These are phyloP conservation scores for Phytopythium kandeliae DNA, from an alignment of 352 stramenopile genomes.

Conservation along the genomic window DNA sequence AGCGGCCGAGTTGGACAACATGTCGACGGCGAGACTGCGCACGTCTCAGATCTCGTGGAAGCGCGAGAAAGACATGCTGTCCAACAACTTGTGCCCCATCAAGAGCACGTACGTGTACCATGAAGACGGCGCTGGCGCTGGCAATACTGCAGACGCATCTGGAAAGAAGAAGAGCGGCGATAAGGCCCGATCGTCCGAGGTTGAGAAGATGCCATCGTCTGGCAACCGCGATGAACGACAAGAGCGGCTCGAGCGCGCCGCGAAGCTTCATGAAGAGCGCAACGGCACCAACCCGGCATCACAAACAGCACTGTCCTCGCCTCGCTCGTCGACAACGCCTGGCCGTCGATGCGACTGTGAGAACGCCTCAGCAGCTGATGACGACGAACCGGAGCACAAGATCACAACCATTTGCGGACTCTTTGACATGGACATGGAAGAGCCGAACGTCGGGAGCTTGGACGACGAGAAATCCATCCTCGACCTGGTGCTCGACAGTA, in stretches of 20 bases:
- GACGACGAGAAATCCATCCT: conserved; percentile 74
- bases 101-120: conserved; percentile 79
- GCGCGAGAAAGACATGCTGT: conserved; percentile 53
- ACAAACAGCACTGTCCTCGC: background rate
- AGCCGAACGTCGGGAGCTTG: conserved; percentile 70
- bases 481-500: conserved; percentile 78
- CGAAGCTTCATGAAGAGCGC: conserved; percentile 59
- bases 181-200: conserved; percentile 25
- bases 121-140: conserved; percentile 24
- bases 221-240: conserved; percentile 64
- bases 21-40: conserved; percentile 27
- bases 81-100: conserved; percentile 56
- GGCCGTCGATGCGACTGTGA: conserved; percentile 12
- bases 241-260: conserved; percentile 59
- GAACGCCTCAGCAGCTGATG: background rate
- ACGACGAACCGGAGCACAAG: conserved; percentile 10
- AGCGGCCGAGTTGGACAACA: conserved; percentile 7
- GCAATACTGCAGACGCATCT: conserved; percentile 4
- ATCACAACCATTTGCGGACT: conserved; percentile 57
- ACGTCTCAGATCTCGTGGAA: conserved; percentile 51
- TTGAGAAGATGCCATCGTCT: conserved; percentile 66
- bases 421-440: conserved; percentile 71
- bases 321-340: background rate
- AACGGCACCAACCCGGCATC: conserved; percentile 33
- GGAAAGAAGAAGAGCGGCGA: conserved; percentile 46